Base-by-base conservation (phyloP, 345 rosid species). In the Carallia brachiata region DNA sequence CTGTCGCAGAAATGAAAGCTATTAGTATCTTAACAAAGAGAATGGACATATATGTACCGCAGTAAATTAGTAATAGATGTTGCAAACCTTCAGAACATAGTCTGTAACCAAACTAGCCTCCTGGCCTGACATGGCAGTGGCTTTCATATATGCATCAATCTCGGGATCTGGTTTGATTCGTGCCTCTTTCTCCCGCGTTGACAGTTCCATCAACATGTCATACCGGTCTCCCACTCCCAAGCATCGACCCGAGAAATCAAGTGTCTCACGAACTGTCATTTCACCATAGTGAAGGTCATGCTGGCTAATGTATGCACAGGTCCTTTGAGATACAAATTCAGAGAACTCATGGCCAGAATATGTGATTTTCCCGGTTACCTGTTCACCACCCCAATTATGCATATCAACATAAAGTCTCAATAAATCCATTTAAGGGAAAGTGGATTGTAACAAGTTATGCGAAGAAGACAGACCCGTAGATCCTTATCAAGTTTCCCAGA, bases 121-220 rank as follows among this genome's bases (percentile, higher is more conserved):
- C 59, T 75, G 82, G 68, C 90, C 85, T 28, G 78, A 69, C 72
- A 78, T 62, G 1, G 87, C 78, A 4, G 81, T 84, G 32, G 92
- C 92, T 70, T 85, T 88, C 89, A 85, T 88, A 78, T 84, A 88
- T 52, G 89, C 89, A 79, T 88, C 88, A 18, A 85, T 80, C 67
- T 88, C 88, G 7, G 83, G 84, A 55, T 88, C 88, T 7, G 90
- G 89, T 39, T 77, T 82, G 31, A 88, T 79, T 40, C 88, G 84
- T 0, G 83, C 82, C 5, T 81, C 72, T 61, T 79, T 85, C 65
- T 88, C 92, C 48, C 85, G 47, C 55, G 84, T 74, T 9, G 77
- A 79, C 52, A 88, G 73, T 81, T 86, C 87, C 0, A 73, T 75
- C 76, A 84, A 70, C 50, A 88, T 62, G 5, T 72, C 82, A 17